phyloP scores from a whole-genome alignment of 495 filamentous ascomycete genomes.

The Pseudomonodictys pantanalensis region DNA sequence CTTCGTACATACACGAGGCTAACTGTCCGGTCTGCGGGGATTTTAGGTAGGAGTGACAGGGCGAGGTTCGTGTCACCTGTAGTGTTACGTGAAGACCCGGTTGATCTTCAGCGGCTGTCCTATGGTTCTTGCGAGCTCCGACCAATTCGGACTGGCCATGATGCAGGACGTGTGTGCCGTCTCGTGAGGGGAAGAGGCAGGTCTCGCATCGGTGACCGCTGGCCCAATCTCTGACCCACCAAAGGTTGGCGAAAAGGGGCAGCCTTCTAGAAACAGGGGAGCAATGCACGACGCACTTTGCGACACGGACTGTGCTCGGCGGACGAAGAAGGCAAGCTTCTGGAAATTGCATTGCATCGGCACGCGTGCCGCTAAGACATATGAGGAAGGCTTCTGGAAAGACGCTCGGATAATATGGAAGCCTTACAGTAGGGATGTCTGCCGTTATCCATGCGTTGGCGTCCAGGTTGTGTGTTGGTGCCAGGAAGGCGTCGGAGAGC shows the following conservation, averaged over 20 bases:
- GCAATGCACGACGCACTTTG: slow-evolving; percentile 22
- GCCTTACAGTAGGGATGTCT: slow-evolving; percentile 27
- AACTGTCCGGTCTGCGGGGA: too few species aligned
- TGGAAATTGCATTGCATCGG: slow-evolving; percentile 29
- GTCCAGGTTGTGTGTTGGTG: slow-evolving; percentile 10
- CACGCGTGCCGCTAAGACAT: slow-evolving; percentile 14
- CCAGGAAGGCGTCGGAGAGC: not conserved
- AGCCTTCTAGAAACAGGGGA: slow-evolving; percentile 29
- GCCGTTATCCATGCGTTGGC: slow-evolving; percentile 11
- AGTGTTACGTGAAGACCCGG: too few species aligned
- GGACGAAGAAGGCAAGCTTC: slow-evolving; percentile 27
- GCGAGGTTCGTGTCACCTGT: too few species aligned
- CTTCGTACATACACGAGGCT: too few species aligned
- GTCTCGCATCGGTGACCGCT: not conserved
- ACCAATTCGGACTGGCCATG: slow-evolving; percentile 6
- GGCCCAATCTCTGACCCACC: not conserved
- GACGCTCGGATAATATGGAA: slow-evolving; percentile 28
- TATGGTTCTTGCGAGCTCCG: not conserved
- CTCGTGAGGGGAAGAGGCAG: slow-evolving; percentile 12
- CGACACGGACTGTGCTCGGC: not conserved
- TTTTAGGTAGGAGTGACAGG: too few species aligned
- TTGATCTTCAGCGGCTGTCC: too few species aligned
- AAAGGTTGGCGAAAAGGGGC: slow-evolving; percentile 12
- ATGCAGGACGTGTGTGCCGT: slow-evolving; percentile 4
- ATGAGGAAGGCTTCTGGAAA: slow-evolving; percentile 28